These are phyloP conservation scores for Cyberlindnera euphorbiiphila DNA, from an alignment of 805 yeast genomes.

Conservation along the genomic window DNA sequence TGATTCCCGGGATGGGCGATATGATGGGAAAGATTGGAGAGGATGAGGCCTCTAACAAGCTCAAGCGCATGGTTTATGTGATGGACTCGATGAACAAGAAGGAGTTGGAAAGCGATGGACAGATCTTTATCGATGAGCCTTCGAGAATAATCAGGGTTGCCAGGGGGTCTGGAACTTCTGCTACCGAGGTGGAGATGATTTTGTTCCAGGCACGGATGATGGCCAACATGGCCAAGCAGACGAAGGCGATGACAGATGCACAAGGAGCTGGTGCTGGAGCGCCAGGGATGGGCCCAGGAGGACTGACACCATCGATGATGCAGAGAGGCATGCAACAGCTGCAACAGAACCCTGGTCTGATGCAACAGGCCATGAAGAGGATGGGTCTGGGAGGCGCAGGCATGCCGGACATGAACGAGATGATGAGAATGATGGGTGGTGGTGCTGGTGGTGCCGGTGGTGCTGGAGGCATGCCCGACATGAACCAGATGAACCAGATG, in stretches of 20 bases:
- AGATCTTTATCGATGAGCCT: slow-evolving; percentile 74
- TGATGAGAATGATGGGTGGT: slow-evolving; percentile 55
- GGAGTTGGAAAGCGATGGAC: slow-evolving; percentile 89
- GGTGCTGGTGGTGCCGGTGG: slow-evolving; percentile 34
- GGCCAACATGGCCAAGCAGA: slow-evolving; percentile 81
- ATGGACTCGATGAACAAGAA: slow-evolving; percentile 94
- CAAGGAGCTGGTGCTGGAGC: slow-evolving; percentile 42
- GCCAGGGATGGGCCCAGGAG: slow-evolving; percentile 42
- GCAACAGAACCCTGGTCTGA: too few relatives aligned
- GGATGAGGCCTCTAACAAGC: slow-evolving; percentile 79
- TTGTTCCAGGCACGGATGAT: slow-evolving; percentile 88
- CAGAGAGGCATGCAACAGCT: slow-evolving; percentile 59
- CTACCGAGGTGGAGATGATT: slow-evolving; percentile 89
- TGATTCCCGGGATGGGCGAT: slow-evolving; percentile 91
- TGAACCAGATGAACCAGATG: slow-evolving; percentile 55
- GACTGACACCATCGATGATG: slow-evolving; percentile 48
- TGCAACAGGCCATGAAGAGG: slow-evolving; percentile 59
- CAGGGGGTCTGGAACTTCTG: slow-evolving; percentile 89
- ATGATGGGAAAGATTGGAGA: slow-evolving; percentile 86
- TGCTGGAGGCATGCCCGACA: slow-evolving; percentile 54
- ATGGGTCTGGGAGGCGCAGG: slow-evolving; percentile 38
- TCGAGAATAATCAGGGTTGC: slow-evolving; percentile 86
- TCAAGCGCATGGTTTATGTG: slow-evolving; percentile 85
- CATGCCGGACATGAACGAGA: slow-evolving; percentile 37
- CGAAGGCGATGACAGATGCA: slow-evolving; percentile 27